phyloP scores from a whole-genome alignment of 805 yeast species.

The Komagataella ulmi region DNA sequence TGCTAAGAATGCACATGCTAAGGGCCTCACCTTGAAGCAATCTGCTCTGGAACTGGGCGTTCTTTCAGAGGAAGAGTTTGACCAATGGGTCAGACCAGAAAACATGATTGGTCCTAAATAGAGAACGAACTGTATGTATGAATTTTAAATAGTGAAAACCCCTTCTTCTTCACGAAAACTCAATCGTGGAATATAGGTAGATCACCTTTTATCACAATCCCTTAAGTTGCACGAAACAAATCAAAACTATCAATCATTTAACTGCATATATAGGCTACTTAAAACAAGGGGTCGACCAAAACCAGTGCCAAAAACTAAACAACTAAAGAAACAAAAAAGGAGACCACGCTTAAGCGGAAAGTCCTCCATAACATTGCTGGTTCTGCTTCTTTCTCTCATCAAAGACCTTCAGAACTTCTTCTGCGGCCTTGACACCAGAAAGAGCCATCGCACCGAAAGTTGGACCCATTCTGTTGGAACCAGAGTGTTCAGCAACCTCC shows the following conservation, averaged over 20 bases:
- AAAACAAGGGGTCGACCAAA: neutral
- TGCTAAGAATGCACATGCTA: slow-evolving; percentile 97
- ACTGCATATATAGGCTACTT: neutral
- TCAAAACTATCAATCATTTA: neutral
- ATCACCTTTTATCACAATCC: too few relatives aligned
- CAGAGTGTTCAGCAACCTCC: slow-evolving; percentile 71
- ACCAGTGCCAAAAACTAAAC: neutral
- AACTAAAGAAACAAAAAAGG: neutral
- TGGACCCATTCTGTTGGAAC: slow-evolving; percentile 76
- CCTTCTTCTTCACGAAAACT: neutral
- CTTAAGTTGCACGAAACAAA: too few relatives aligned
- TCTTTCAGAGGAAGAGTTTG: slow-evolving; percentile 75
- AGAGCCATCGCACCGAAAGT: slow-evolving; percentile 75
- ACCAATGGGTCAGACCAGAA: slow-evolving; percentile 96
- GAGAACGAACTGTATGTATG: neutral
- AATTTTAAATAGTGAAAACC: neutral
- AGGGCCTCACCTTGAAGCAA: slow-evolving; percentile 91
- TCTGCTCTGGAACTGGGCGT: slow-evolving; percentile 87
- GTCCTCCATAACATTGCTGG: slow-evolving; percentile 1
- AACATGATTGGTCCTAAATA: slow-evolving; percentile 89
- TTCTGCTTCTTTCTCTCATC: slow-evolving; percentile 16
- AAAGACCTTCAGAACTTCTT: slow-evolving; percentile 20
- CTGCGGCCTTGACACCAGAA: slow-evolving; percentile 72
- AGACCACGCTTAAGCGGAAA: neutral
- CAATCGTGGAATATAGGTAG: neutral